Percentiles rank a stretch among this genome's conserved stretches.
Evolutionary conservation across 805 yeast species (phyloP).

Genomic region (Helenozyma baotianmanensis): DNA sequence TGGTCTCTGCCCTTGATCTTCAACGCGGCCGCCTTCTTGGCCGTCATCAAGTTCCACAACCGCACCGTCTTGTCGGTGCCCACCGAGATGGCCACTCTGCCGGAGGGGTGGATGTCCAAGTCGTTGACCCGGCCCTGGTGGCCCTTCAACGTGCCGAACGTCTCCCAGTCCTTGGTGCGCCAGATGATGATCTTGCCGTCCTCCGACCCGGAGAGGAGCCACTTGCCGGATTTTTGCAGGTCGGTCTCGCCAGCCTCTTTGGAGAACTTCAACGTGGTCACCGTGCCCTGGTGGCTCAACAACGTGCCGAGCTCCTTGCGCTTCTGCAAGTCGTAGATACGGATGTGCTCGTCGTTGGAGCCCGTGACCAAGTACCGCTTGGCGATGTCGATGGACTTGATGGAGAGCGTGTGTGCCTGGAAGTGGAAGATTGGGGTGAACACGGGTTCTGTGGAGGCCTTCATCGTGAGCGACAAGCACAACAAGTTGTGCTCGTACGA

Average conservation of each 20-base stretch:
- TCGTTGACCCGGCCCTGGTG: conserved; percentile 83
- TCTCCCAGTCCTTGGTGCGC: conserved; percentile 97
- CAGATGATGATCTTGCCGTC: conserved; percentile 88
- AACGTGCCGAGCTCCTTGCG: conserved; percentile 91
- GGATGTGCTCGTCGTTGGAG: conserved; percentile 90
- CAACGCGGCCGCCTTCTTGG: conserved; percentile 82
- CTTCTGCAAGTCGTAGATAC: conserved; percentile 89
- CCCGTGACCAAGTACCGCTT: conserved; percentile 88
- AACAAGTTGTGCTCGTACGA: conserved; percentile 91
- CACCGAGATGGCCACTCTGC: conserved; percentile 85
- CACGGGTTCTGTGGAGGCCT: conserved; percentile 42
- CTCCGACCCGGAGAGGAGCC: conserved; percentile 88
- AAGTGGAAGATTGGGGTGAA: conserved; percentile 95
- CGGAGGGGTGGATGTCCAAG: conserved; percentile 83
- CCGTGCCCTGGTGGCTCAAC: conserved; percentile 83
- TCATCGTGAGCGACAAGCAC: conserved; percentile 72
- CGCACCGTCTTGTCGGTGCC: conserved; percentile 79
- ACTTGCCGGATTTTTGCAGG: conserved; percentile 56
- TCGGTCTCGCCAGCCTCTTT: conserved; percentile 30
- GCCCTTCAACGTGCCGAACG: conserved; percentile 82
- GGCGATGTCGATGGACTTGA: conserved; percentile 78
- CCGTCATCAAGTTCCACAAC: conserved; percentile 96
- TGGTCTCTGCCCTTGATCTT: conserved; percentile 68
- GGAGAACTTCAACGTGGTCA: conserved; percentile 72
- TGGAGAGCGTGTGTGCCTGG: conserved; percentile 88